Percentiles rank a stretch among this genome's conserved stretches.
Evolutionary conservation across 2,329 filamentous ascomycete genomes (phyloP).

Genomic region (Aspergillus hortae): DNA sequence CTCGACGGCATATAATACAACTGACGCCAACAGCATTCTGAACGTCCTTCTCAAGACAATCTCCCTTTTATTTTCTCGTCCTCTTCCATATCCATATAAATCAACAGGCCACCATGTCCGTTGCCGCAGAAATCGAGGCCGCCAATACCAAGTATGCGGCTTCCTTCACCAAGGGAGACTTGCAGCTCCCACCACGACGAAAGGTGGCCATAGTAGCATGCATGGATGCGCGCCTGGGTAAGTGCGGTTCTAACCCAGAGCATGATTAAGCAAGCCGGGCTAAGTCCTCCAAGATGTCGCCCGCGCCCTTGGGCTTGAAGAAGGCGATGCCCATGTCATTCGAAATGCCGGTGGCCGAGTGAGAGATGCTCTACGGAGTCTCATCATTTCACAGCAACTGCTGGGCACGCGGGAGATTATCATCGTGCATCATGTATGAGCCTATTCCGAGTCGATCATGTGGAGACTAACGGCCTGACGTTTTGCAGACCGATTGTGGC

Average conservation of each 20-base stretch:
- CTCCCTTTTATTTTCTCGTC: too few relatives aligned
- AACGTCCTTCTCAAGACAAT: not conserved
- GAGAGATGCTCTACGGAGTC: slow-evolving; percentile 66
- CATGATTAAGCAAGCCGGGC: not conserved
- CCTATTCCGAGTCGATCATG: not conserved
- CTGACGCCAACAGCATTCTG: not conserved
- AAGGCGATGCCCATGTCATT: slow-evolving; percentile 76
- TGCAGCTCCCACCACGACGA: slow-evolving; percentile 64
- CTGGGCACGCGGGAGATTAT: slow-evolving; percentile 73
- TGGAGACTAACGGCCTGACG: not conserved
- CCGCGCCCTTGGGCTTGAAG: slow-evolving; percentile 64
- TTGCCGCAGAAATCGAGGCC: slow-evolving; percentile 49
- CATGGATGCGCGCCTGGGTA: slow-evolving; percentile 67
- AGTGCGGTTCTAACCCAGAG: not conserved
- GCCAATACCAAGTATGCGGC: slow-evolving; percentile 57
- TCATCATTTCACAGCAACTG: slow-evolving; percentile 76
- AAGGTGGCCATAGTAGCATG: slow-evolving; percentile 62
- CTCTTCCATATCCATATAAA: not conserved
- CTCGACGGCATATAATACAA: not conserved
- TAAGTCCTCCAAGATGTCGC: slow-evolving; percentile 53
- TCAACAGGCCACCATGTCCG: slow-evolving; percentile 17
- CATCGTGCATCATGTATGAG: slow-evolving; percentile 48
- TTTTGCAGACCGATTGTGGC: slow-evolving; percentile 58
- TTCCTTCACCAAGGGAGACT: slow-evolving; percentile 62
- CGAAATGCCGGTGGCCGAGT: slow-evolving; percentile 69